Conservation (phyloP, 768 basidiomycete genomes). For the Postia placenta region DNA sequence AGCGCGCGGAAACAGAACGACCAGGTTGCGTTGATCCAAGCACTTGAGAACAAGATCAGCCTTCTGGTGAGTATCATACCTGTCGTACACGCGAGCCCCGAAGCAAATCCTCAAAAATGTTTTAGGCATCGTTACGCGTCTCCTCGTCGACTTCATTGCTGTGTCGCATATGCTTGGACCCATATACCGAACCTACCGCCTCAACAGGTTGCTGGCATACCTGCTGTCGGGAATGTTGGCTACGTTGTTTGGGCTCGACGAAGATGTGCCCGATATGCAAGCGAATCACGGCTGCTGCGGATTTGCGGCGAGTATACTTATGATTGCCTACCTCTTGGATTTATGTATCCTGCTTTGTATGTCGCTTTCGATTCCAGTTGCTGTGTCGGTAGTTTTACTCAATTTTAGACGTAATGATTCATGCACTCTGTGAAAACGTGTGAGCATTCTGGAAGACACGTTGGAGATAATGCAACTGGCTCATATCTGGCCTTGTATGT, state of each 20-base stretch:
- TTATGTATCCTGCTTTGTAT: slow-evolving; percentile 3
- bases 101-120: background rate
- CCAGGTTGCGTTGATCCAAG: slow-evolving; percentile 39
- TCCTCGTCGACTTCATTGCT: slow-evolving; percentile 38
- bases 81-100: too few relatives aligned
- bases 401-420: background rate
- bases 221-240: slow-evolving; percentile 78
- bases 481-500: slow-evolving; percentile 89
- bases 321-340: slow-evolving; percentile 22
- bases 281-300: slow-evolving; percentile 72
- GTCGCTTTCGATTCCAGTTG: background rate
- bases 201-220: slow-evolving; percentile 89
- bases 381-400: background rate
- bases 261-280: slow-evolving; percentile 86
- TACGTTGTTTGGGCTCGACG: slow-evolving; percentile 76
- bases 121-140: slow-evolving; percentile 38
- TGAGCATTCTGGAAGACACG: background rate
- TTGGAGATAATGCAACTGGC: slow-evolving; percentile 12
- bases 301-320: slow-evolving; percentile 71
- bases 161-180: slow-evolving; percentile 78
- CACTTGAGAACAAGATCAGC: slow-evolving; percentile 58
- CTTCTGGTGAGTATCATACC: slow-evolving; percentile 43
- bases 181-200: slow-evolving; percentile 71
- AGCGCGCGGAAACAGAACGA: slow-evolving; percentile 45
- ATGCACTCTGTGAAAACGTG: background rate